A percentile compares a stretch with the other conserved stretches of the same genome.
These are phyloP conservation scores for Eucalyptus curtisii DNA, from an alignment of 345 rosid genomes.

Conservation along the genomic window DNA sequence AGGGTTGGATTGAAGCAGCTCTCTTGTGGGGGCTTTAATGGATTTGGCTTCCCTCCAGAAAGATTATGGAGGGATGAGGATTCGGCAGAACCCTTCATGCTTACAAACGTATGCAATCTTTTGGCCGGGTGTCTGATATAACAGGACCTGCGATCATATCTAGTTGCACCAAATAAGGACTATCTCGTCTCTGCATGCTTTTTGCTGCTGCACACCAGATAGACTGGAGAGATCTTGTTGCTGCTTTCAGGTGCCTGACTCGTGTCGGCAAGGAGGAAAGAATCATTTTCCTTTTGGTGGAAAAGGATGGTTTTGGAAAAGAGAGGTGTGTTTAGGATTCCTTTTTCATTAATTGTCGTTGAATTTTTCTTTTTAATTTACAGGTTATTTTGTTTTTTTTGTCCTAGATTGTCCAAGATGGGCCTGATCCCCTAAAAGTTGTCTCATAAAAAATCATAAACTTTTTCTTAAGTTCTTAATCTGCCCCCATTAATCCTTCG, in stretches of 20 bases:
- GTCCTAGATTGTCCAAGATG: background rate
- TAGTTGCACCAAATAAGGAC: background rate
- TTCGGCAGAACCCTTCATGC: background rate
- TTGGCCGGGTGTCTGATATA: background rate
- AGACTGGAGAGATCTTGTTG: background rate
- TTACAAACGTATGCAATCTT: background rate
- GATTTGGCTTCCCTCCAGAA: background rate
- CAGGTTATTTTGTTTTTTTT: background rate
- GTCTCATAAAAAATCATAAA: background rate
- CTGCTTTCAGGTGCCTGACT: background rate
- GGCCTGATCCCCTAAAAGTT: background rate
- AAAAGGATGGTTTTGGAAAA: background rate
- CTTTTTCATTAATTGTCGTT: background rate
- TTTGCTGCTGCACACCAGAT: background rate
- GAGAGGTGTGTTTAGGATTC: background rate
- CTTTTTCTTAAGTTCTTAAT: too few species aligned
- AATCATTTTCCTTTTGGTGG: background rate
- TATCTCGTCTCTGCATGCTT: background rate
- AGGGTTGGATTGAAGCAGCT: background rate
- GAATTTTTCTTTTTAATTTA: background rate
- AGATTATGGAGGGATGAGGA: background rate
- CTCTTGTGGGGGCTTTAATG: background rate
- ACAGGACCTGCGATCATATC: background rate
- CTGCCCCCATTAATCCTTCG: fast-evolving
- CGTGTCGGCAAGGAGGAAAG: background rate